Percentiles rank a stretch among this genome's conserved stretches.
Conservation (phyloP, 306 rosid genomes). For the Begonia masoniana region DNA sequence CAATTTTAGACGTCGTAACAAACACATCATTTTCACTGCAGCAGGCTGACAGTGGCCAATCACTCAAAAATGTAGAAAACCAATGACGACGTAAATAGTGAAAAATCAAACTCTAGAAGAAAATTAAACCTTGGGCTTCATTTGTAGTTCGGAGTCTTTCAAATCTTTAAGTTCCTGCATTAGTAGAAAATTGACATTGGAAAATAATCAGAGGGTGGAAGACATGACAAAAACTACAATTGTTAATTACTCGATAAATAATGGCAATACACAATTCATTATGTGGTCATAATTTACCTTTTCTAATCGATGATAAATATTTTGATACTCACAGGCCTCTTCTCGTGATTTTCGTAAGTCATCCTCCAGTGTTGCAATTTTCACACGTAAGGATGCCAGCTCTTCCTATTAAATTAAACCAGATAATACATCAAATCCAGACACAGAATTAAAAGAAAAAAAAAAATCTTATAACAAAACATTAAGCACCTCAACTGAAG, state of each 20-base stretch:
- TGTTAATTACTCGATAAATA: neutral
- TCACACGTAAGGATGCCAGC: conserved; percentile 47
- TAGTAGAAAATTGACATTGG: conserved; percentile 13
- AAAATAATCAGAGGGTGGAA: neutral
- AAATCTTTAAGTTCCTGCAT: conserved; percentile 77
- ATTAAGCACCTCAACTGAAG: conserved; percentile 43
- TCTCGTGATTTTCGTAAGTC: conserved; percentile 66
- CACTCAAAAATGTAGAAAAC: no score
- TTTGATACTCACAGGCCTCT: conserved; percentile 54
- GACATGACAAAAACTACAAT: neutral
- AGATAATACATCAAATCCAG: conserved; percentile 1
- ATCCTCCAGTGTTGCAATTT: conserved; percentile 66
- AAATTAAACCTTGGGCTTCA: conserved; percentile 77
- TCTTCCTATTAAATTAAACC: conserved; percentile 49
- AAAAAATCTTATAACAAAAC: no score
- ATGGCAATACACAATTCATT: neutral
- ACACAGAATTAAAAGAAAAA: no score
- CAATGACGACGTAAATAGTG: conserved; percentile 2
- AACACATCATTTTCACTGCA: no score
- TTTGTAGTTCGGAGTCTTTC: conserved; percentile 69
- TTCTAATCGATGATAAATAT: conserved; percentile 38
- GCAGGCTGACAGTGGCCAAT: no score
- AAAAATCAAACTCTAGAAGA: conserved; percentile 7
- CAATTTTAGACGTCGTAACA: no score
- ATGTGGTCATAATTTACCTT: conserved; percentile 35